Conservation (phyloP, 176 grass and related monocot genomes). For the Panicum miliaceum region DNA sequence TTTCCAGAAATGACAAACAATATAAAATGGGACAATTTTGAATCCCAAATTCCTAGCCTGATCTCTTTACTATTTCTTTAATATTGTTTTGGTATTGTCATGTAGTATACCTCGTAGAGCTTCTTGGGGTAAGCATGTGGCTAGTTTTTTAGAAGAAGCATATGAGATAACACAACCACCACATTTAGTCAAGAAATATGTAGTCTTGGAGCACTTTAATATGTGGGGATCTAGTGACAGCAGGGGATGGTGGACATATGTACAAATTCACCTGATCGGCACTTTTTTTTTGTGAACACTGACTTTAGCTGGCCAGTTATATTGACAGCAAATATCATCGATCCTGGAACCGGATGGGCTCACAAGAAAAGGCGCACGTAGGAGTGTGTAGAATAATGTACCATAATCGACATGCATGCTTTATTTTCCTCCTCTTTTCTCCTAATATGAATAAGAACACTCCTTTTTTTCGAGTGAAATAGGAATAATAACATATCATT, state of each 20-base stretch:
- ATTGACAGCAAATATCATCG: slow-evolving; percentile 13
- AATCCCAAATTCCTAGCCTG: neutral
- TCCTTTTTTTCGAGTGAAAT: too few species aligned
- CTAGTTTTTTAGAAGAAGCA: neutral
- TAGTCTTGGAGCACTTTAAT: too few species aligned
- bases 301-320: slow-evolving; percentile 1
- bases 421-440: neutral
- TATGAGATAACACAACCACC: neutral
- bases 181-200: too few species aligned
- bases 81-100: neutral
- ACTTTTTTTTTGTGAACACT: neutral
- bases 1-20: neutral
- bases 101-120: neutral
- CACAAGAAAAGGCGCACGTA: neutral
- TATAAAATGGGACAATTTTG: too few species aligned
- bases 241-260: neutral
- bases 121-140: neutral
- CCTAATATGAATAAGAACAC: too few species aligned
- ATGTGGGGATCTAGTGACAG: too few species aligned
- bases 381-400: neutral
- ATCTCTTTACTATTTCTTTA: neutral
- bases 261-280: neutral
- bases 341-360: neutral
- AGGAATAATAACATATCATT: neutral
- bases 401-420: neutral